Percentiles rank a stretch among this genome's conserved stretches.
Evolutionary conservation across 2,329 filamentous ascomycete genomes (phyloP).

Genomic region (Mariannaea sp.): DNA sequence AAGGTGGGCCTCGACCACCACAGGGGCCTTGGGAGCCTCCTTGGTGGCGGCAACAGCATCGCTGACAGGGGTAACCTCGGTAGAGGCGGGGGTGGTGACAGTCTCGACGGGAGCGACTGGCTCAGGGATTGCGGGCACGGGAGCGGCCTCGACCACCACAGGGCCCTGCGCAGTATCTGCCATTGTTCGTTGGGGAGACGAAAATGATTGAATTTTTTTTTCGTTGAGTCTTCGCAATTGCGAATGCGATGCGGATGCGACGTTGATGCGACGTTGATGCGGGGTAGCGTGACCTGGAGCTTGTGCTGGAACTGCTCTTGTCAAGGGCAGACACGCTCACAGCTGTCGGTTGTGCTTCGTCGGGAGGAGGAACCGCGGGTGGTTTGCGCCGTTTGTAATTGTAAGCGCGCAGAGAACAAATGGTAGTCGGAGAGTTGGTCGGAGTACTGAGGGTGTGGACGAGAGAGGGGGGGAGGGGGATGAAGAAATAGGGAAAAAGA

Average conservation of each 20-base stretch:
- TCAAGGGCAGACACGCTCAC: constrained; percentile 30
- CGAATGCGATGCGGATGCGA: constrained; percentile 29
- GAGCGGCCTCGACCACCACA: constrained; percentile 24
- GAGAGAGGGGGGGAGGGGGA: constrained; percentile 8
- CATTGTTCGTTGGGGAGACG: constrained; percentile 28
- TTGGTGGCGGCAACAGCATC: constrained; percentile 1
- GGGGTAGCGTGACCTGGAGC: constrained; percentile 38
- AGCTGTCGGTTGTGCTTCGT: constrained; percentile 36
- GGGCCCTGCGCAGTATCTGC: constrained; percentile 33
- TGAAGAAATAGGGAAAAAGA: constrained; percentile 28
- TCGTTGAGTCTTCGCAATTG: constrained; percentile 25
- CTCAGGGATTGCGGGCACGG: constrained; percentile 13
- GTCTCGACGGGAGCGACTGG: constrained; percentile 1
- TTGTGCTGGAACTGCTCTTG: constrained; percentile 34
- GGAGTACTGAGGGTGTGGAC: constrained; percentile 11
- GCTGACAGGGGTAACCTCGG: neutral
- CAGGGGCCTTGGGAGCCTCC: constrained; percentile 52
- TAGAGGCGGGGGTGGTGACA: neutral
- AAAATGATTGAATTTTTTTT: constrained; percentile 21
- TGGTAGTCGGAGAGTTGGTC: neutral
- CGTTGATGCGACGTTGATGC: constrained; percentile 32
- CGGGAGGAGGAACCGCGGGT: constrained; percentile 25
- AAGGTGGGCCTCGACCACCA: constrained; percentile 76
- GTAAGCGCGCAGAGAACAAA: constrained; percentile 2
- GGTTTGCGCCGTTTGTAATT: constrained; percentile 16